Base-by-base conservation (phyloP, 768 basidiomycete genomes). In the Auricularia sp. region DNA sequence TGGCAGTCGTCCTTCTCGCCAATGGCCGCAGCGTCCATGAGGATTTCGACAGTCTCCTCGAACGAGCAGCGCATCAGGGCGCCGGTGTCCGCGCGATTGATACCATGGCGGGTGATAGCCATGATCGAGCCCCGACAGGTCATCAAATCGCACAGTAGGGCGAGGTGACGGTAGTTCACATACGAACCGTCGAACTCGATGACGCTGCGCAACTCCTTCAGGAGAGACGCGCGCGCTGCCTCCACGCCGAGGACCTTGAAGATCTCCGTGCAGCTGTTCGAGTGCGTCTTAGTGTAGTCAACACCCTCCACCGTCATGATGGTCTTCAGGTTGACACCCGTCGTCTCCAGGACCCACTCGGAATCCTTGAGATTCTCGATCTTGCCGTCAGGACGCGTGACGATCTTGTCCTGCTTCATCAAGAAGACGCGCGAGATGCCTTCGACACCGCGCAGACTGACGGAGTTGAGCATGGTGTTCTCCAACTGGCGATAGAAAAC, bases 131-230 rank as follows among this genome's bases (percentile, higher is more conserved):
- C 97, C 53, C 93, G 90, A 71, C 96, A 92, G 11, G 95, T 98
- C 97, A 99, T 99, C 63, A 98, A 80, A 74, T 99, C 96, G 76
- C 93, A 95, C 34, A 99, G 84, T n/a, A 99, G 80, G 1, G 93
- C 91, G 61, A 98, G 82, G 76, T 99, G 97, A 63, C 97, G 87
- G 76, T 95, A 98, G 77, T 99, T 98, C 81, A 99, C 97, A 71
- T 98, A 97, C 18, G 96, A 98, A 81, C 96, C 96, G 72, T 98
- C 96, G 79, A 98, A 98, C 76, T 98, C 95, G 76, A 99, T 97
- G 73, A 98, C 97, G 64, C 87, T 84, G 67, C 96, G 88, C 58
- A 99, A 76, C 74, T 99, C 97, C 78, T 83, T 91, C 83, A 97
- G 86, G 70, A 99, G 88, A 7, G 95, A 93, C 16, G 87, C 93